Conservation (phyloP, 73 alveolate genomes). For the Paramecium tetraurelia region DNA sequence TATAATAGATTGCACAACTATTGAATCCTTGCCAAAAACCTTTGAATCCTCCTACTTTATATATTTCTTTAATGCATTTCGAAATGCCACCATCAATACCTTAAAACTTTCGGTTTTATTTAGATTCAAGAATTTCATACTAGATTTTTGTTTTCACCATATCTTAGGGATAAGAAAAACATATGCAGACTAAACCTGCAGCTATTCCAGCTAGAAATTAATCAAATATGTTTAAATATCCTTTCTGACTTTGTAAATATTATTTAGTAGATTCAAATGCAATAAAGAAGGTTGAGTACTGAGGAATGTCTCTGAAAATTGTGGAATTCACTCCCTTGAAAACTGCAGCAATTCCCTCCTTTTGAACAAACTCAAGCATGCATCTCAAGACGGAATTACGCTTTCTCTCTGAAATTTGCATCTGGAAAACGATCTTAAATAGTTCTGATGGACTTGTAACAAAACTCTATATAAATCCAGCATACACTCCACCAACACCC, state of each 20-base stretch:
- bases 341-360: constrained; percentile 2
- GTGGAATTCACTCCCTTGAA: background rate
- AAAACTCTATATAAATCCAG: constrained; percentile 37
- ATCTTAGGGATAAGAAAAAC: constrained; percentile 16
- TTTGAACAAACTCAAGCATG: background rate
- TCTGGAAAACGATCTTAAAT: background rate
- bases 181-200: constrained; percentile 1
- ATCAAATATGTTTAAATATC: background rate
- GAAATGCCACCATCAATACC: constrained; percentile 18
- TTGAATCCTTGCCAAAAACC: constrained; percentile 31
- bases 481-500: constrained; percentile 26
- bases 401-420: background rate
- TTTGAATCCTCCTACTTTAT: background rate
- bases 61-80: background rate
- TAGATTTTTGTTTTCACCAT: constrained; percentile 7
- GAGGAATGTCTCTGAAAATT: background rate
- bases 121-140: background rate
- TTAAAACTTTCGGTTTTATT: background rate
- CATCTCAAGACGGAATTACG: background rate
- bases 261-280: constrained; percentile 19
- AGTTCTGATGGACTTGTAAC: constrained; percentile 8
- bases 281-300: background rate
- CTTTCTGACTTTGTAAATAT: background rate
- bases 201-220: background rate
- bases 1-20: constrained; percentile 30